These are phyloP conservation scores for Fusarium tuaranense DNA, from an alignment of 2,329 filamentous ascomycete genomes.

Conservation along the genomic window DNA sequence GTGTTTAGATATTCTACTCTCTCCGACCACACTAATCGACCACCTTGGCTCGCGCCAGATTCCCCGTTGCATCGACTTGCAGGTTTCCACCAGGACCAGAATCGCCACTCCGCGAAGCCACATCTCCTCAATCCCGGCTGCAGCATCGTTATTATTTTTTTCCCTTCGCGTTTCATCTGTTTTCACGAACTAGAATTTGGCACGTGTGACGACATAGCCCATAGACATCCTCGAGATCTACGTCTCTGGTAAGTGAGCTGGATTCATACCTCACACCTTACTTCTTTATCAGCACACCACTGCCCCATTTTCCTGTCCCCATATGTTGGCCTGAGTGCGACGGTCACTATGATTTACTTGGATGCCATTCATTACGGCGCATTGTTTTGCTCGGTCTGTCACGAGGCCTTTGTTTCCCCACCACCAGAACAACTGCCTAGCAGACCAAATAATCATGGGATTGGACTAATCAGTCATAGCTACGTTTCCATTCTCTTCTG, in stretches of 20 bases:
- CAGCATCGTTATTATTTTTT: constrained; percentile 30
- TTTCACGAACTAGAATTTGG: constrained; percentile 46
- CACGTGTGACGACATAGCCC: constrained; percentile 41
- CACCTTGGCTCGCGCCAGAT: constrained; percentile 36
- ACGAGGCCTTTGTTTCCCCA: constrained; percentile 27
- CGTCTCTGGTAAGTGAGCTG: constrained; percentile 40
- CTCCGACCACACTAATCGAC: constrained; percentile 42
- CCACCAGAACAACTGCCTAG: constrained; percentile 15
- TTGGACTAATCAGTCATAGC: constrained; percentile 39
- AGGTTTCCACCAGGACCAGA: constrained; percentile 32
- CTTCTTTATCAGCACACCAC: constrained; percentile 13
- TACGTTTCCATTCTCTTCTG: constrained; percentile 33
- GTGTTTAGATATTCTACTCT: constrained; percentile 51
- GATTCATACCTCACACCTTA: not conserved
- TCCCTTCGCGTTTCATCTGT: constrained; percentile 36
- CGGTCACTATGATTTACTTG: constrained; percentile 10
- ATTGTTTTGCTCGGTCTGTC: constrained; percentile 22
- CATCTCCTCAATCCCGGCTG: constrained; percentile 25
- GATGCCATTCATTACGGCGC: constrained; percentile 21
- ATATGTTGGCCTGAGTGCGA: not conserved
- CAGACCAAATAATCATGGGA: constrained; percentile 28
- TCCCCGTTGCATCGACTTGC: constrained; percentile 35
- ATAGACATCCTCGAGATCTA: constrained; percentile 46
- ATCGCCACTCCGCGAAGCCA: constrained; percentile 38
- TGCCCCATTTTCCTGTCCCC: constrained; percentile 20